These are phyloP conservation scores for Solioccasus polychromus DNA, from an alignment of 768 basidiomycete species.

Conservation along the genomic window DNA sequence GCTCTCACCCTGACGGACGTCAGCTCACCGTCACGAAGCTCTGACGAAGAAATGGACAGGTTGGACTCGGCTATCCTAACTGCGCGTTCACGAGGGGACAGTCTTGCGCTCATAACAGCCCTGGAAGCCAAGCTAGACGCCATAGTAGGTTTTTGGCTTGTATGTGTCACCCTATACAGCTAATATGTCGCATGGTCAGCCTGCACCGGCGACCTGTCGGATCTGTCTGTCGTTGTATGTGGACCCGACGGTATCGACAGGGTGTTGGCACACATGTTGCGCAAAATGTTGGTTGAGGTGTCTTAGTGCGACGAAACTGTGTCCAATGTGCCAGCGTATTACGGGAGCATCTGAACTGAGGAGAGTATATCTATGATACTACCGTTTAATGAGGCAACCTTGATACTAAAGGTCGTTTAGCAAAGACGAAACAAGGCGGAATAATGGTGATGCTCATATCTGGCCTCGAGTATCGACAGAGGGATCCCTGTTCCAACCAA, in stretches of 20 bases:
- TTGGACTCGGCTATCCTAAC: slow-evolving; percentile 47
- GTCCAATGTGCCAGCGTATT: slow-evolving; percentile 86
- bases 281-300: slow-evolving; percentile 83
- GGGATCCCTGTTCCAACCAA: slow-evolving; percentile 47
- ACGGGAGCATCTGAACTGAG: slow-evolving; percentile 74
- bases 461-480: slow-evolving; percentile 80
- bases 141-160: slow-evolving; percentile 44
- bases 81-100: slow-evolving; percentile 49
- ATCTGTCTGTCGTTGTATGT: slow-evolving; percentile 77
- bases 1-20: background rate
- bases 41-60: slow-evolving; percentile 39
- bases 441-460: slow-evolving; percentile 60
- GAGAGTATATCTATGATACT: slow-evolving; percentile 61
- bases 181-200: slow-evolving; percentile 12
- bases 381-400: slow-evolving; percentile 4
- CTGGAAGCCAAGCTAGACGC: slow-evolving; percentile 61
- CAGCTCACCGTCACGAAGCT: background rate
- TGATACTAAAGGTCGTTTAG: slow-evolving; percentile 3
- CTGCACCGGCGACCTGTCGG: slow-evolving; percentile 48
- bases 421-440: background rate
- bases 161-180: slow-evolving; percentile 23
- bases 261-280: slow-evolving; percentile 88
- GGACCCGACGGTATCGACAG: slow-evolving; percentile 78
- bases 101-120: slow-evolving; percentile 46
- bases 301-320: slow-evolving; percentile 75